Evolutionary conservation across 108 stramenopile species (phyloP).

Genomic region (Nitzschia putrida): DNA sequence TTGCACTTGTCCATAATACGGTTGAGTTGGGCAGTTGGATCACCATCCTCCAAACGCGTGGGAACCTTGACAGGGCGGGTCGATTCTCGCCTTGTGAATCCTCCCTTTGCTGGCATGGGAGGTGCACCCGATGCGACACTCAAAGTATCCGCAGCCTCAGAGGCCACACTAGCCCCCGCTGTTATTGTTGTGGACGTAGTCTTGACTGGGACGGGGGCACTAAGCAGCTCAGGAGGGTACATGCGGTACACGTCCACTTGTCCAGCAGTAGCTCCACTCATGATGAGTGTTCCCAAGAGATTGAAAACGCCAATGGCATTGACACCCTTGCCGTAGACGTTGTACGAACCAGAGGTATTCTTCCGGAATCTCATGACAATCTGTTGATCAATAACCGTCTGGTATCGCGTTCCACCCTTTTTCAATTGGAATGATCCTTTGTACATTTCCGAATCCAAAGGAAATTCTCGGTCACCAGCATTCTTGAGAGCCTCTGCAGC

Average conservation of each 20-base stretch:
- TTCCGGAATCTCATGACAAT: slow-evolving; percentile 76
- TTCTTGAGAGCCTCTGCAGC: slow-evolving; percentile 40
- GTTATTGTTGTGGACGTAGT: slow-evolving; percentile 6
- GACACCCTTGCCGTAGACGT: slow-evolving; percentile 83
- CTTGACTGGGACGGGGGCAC: slow-evolving; percentile 30
- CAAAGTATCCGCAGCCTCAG: background rate
- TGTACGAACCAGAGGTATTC: slow-evolving; percentile 72
- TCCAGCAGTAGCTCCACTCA: slow-evolving; percentile 67
- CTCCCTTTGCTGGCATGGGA: slow-evolving; percentile 32
- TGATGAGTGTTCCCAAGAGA: slow-evolving; percentile 64
- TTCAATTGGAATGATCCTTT: slow-evolving; percentile 79
- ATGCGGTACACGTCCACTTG: slow-evolving; percentile 79
- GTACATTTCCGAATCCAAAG: slow-evolving; percentile 76
- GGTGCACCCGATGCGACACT: background rate
- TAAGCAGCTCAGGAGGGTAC: slow-evolving; percentile 55
- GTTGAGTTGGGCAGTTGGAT: slow-evolving; percentile 66
- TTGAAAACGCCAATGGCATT: slow-evolving; percentile 72
- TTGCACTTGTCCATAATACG: slow-evolving; percentile 77
- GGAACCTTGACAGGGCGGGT: slow-evolving; percentile 68
- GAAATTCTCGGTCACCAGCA: slow-evolving; percentile 46
- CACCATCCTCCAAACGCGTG: slow-evolving; percentile 77
- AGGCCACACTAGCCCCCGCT: slow-evolving; percentile 9
- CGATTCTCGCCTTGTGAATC: slow-evolving; percentile 69
- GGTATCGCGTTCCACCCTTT: slow-evolving; percentile 51
- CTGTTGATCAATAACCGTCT: slow-evolving; percentile 68